Conservation (phyloP, 345 rosid genomes). For the Angophora floribunda region DNA sequence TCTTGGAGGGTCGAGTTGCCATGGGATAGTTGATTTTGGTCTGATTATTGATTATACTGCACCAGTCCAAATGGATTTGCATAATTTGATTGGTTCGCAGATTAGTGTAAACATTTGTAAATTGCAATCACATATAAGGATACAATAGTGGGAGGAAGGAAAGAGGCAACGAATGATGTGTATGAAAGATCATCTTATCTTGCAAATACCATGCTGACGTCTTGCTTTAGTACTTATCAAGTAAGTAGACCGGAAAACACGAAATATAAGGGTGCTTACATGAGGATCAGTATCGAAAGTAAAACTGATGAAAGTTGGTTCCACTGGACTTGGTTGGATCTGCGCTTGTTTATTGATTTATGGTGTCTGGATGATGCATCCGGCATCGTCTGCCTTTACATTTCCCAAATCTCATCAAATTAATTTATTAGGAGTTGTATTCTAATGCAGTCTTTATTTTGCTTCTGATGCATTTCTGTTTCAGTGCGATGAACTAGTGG, state of each 20-base stretch:
- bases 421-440: background rate
- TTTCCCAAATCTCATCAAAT: background rate
- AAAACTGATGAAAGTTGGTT: background rate
- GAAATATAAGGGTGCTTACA: background rate
- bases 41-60: background rate
- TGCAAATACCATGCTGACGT: background rate
- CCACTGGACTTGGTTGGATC: background rate
- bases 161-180: background rate
- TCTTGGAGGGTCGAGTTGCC: background rate
- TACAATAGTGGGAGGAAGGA: background rate
- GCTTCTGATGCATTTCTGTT: background rate
- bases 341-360: background rate
- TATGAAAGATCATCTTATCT: background rate
- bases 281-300: background rate
- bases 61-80: background rate
- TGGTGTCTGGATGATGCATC: background rate
- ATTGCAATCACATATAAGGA: background rate
- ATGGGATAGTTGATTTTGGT: background rate
- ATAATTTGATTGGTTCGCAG: background rate
- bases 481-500: slow-evolving; percentile 88
- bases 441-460: background rate
- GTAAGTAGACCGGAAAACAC: background rate
- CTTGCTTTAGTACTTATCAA: background rate
- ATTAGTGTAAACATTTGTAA: background rate
- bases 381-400: background rate